A percentile compares a stretch with the other conserved stretches of the same genome.
Conservation (phyloP, 345 rosid species). For the Excoecaria agallocha region DNA sequence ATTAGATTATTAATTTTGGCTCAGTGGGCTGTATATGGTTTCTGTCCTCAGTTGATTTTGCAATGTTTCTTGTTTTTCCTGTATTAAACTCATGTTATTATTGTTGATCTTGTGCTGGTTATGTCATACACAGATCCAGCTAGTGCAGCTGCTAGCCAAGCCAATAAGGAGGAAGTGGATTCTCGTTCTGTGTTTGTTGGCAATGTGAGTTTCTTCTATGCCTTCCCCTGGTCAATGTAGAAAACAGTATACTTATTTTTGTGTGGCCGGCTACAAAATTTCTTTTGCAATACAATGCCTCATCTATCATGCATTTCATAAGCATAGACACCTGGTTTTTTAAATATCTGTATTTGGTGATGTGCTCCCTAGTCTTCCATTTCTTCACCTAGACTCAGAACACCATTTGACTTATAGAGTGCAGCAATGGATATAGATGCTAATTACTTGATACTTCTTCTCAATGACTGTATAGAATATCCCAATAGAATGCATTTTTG, state of each 20-base stretch:
- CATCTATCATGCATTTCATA: neutral
- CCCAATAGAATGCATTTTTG: neutral
- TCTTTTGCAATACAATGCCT: neutral
- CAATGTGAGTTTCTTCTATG: constrained; percentile 57
- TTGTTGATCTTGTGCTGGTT: neutral
- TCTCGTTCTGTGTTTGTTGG: constrained; percentile 87
- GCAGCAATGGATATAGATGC: neutral
- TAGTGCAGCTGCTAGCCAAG: constrained; percentile 62
- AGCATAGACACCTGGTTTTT: neutral
- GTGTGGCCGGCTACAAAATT: neutral
- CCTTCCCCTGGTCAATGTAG: neutral
- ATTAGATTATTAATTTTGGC: neutral
- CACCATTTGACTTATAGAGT: neutral
- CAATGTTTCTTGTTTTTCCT: neutral
- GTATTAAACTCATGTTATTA: neutral
- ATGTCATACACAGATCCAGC: constrained; percentile 59
- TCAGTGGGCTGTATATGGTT: neutral
- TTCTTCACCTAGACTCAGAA: neutral
- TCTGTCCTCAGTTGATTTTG: neutral
- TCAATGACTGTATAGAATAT: neutral
- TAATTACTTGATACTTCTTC: neutral
- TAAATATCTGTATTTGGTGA: neutral
- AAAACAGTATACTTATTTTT: neutral
- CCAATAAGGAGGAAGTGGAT: constrained; percentile 72
- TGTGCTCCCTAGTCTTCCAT: neutral